Evolutionary conservation across 371 early-diverging fungal genomes (phyloP), one percentile per base, ranked within the genome.

Genomic region (Mucor plumbeus): DNA sequence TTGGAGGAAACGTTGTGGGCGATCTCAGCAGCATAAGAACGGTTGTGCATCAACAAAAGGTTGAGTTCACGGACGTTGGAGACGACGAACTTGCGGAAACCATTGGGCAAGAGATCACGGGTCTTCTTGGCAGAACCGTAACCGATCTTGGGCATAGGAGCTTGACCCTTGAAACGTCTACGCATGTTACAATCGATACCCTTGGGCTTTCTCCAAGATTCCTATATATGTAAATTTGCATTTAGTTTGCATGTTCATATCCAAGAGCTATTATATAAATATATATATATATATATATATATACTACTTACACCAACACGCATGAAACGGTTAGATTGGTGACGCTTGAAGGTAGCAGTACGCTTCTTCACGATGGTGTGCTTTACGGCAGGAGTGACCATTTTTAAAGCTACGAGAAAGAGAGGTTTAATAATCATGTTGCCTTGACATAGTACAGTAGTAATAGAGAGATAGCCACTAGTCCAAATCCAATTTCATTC

Each of bases 181-280:
- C 99, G 95, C 78, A 99, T 98, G 77, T 95, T 90, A 91, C 94
- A 97, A 85, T 99, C 99, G 87, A 99, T 99, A 97, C 99, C 99
- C 90, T 94, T 95, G 85, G 99, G 99, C 88, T 97, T 97, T 88
- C 99, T 94, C 99, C 99, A 99, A 74, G 97, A 94, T 76, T 90
- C 89, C 92, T 94, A 86, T 26, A 26, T 26, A 26, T 26, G 26
- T 26, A 26, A 3, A 26, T 26, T 26, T 26, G 26, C 26, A 26
- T 26, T 26, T 26, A 26, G 26, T 26, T 26, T 26, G 1, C 26
- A 26, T 26, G 3, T 26, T 26, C 3, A 26, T 26, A 26, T 26
- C 26, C 26, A 26, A 26, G 3, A 26, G 3, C 26, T n/a, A n/a
- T n/a, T n/a, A n/a, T n/a, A n/a, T n/a, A n/a, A n/a, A n/a, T n/a